Evolutionary conservation across 371 early-diverging fungal species (phyloP), one percentile per base, ranked within the genome.

Genomic region (Capillidium heterosporum): DNA sequence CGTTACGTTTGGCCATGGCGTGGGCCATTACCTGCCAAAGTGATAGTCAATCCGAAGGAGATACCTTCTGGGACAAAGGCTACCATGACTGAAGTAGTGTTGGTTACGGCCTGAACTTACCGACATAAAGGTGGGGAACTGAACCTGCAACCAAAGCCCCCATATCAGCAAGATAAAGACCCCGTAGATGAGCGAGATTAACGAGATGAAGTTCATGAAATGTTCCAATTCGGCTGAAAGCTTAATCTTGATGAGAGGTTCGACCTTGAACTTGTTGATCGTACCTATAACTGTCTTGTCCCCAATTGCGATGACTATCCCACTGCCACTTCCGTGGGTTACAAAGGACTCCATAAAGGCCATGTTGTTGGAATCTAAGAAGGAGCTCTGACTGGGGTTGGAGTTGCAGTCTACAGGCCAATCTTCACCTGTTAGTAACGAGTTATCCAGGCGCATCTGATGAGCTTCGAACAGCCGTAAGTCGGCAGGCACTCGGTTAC

Each of bases 21-120:
- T 70, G 42, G 23, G 60, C 60, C 11, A 59, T 28, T 27, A 59
- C 19, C n/a, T 17, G 59, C 42, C 4, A 59, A 46, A 5, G 55
- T 54, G n/a, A 59, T 32, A 2, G 60, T 59, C 1, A 59, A 28
- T 1, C 29, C 51, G 19, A 58, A 17, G 5, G 92, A 81, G 2
- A 95, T 74, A 56, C 95, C 97, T 69, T 94, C 94, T 32, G 97
- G 97, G 57, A 96, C 89, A 19, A 90, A 86, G 27, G 91, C 82
- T 57, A 96, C 91, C 21, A 86, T 89, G 35, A 95, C 73, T 40
- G 85, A 79, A 35, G 86, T 80, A 7, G 84, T 82, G 60, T 85
- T 84, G 17, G 82, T 63, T 2, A 78, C 71, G 13, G 76, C 17
- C 27, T 56, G 8, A 21, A 21, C 5, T n/a, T 5, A 23, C 15